These are phyloP conservation scores for Candida loeiensis DNA, from an alignment of 805 yeast species.

Conservation along the genomic window DNA sequence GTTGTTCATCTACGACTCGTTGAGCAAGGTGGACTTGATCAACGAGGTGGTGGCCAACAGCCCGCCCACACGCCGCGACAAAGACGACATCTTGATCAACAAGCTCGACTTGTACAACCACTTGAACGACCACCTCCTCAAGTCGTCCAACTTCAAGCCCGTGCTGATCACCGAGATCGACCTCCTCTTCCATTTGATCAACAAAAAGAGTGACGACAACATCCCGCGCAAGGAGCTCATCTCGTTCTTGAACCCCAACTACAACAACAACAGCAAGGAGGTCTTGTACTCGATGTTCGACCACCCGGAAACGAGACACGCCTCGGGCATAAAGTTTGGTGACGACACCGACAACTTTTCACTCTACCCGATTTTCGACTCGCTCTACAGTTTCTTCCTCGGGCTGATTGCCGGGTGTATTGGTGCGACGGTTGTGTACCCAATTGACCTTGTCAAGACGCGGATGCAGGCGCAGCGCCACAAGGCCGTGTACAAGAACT, in stretches of 20 bases:
- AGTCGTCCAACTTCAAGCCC: constrained; percentile 42
- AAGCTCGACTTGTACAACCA: constrained; percentile 39
- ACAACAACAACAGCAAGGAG: constrained; percentile 29
- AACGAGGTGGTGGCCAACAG: constrained; percentile 46
- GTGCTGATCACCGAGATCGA: constrained; percentile 38
- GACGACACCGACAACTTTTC: constrained; percentile 37
- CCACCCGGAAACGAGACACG: constrained; percentile 40
- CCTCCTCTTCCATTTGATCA: constrained; percentile 38
- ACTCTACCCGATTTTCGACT: constrained; percentile 55
- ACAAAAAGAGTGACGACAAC: constrained; percentile 32
- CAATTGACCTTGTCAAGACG: constrained; percentile 93
- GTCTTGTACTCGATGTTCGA: constrained; percentile 38
- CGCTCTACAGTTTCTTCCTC: constrained; percentile 78
- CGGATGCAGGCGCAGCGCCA: constrained; percentile 95
- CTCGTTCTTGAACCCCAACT: constrained; percentile 56
- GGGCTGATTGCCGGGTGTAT: constrained; percentile 97
- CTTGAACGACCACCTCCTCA: constrained; percentile 42
- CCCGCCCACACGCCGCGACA: constrained; percentile 41
- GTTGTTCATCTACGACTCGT: constrained; percentile 37
- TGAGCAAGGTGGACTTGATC: constrained; percentile 40
- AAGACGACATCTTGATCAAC: constrained; percentile 39
- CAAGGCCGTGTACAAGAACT: constrained; percentile 66
- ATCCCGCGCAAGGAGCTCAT: constrained; percentile 42
- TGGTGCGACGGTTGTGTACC: constrained; percentile 97
- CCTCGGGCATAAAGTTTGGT: constrained; percentile 12